Evolutionary conservation across 768 basidiomycete species (phyloP), one percentile per base, ranked within the genome.

Genomic region (Tephrocybe sp.): DNA sequence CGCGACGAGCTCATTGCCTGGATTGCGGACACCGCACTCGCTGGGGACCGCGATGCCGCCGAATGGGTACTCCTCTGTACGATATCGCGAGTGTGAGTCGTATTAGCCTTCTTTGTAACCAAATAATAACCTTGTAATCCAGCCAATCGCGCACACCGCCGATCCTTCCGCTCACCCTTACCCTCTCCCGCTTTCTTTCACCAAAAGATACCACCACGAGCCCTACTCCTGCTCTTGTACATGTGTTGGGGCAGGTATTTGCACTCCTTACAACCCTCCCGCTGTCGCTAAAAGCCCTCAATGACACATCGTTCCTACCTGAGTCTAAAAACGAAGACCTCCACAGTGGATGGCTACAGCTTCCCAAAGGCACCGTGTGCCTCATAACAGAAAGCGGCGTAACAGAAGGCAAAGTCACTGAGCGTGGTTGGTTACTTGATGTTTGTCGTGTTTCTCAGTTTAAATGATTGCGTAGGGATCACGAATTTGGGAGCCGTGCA

Each of bases 311-410:
- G 1, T 91, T 88, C 60, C 67, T 66, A 26, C 90, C 90, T 0
- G 83, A 86, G 60, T 84, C 81, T 41, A 81, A 84, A 51, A 78
- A 90, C 43, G 88, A 91, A 57, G 76, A 78, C 50, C 69, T 93
- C 4, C 83, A 86, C 54, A 81, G 86, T 1, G 90, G 91, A 2
- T 77, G 77, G 56, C 71, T 93, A 23, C 90, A 93, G 61, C 75
- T 90, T 12, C 84, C 90, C 2, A 67, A 68, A 11, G 84, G 85
- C 3, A 78, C 80, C 5, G 62, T 78, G 2, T 68, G 86, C 24
- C 62, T 91, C 12, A 62, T 93, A 32, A 83, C 84, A 0, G 91
- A 93, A 62, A 73, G 73, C 50, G 81, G 77, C 3, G 69, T 93
- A 34, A 73, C 73, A 26, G 91, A 92, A 64, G 90, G 91, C 11